Base-by-base conservation (phyloP, 1,284 basidiomycete genomes). In the Acaromyces ingoldii region DNA sequence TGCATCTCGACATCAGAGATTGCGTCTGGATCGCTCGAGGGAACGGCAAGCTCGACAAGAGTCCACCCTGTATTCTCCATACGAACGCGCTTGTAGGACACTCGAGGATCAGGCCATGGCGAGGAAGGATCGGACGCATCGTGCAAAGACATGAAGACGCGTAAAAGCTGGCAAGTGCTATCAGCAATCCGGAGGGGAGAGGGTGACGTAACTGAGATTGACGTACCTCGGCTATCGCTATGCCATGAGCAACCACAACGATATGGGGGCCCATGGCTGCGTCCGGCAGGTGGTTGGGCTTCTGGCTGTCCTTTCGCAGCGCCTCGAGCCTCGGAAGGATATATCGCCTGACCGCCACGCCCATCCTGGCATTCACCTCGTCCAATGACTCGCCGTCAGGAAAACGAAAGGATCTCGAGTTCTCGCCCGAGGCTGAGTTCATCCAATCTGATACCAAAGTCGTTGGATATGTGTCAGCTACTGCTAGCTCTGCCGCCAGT, bases 221-320 rank as follows among this genome's bases (percentile, higher is more conserved):
- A 39, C 51, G 28, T 26, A 55, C 41, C 40, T 88, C 86, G 47
- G 81, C 80, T 36, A 91, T 85, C 71, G 84, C 85, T 36, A 89
- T 75, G 0, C 89, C 88, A 72, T 91, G 88, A 73, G 88, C 88
- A 28, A 89, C 84, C 40, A 91, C 72, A 1, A 84, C 85, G 31
- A 90, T 74, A 62, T 87, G 83, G 6, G 81, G 72, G 19, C 72
- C 64, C 9, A 54, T 49, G 21, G 39, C 38, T 9, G 44, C 39
- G 22, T 31, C 46, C 13, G 25, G n/a, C 10, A 31, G 28, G n/a
- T 31, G 21, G 11, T 26, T 22, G 17, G 33, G 46, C 37, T 48
- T 30, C 11, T 31, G 29, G 17, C 25, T n/a, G 19, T 53, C 22
- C 19, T 31, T 15, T 22, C 52, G 57, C 34, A 62, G 58, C 39